Evolutionary conservation across 371 early-diverging fungal genomes (phyloP).

Genomic region (Mortierella sp.): DNA sequence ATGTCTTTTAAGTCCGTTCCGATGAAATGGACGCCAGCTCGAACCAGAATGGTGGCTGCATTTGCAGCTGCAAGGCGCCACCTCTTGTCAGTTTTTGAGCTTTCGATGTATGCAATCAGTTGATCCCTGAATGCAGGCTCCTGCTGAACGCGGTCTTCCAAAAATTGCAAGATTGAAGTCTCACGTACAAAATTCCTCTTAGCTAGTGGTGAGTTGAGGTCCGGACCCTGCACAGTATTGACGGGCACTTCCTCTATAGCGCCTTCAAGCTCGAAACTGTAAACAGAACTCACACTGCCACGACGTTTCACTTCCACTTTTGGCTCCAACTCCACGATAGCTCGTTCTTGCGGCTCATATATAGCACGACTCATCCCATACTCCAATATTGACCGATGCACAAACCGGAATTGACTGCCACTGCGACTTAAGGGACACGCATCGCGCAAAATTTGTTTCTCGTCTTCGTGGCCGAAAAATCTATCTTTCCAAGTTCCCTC

Average conservation of each 20-base stretch:
- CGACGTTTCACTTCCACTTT: not conserved
- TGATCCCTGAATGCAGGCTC: not conserved
- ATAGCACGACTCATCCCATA: not conserved
- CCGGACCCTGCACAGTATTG: not conserved
- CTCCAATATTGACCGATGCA: not conserved
- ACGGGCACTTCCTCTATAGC: not conserved
- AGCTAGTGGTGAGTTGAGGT: not conserved
- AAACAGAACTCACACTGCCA: not conserved
- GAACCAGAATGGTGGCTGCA: slow-evolving; percentile 12
- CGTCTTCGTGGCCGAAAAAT: not conserved
- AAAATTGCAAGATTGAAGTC: not conserved
- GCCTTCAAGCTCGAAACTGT: not conserved
- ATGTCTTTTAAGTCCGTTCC: slow-evolving; percentile 4
- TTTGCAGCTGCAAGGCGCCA: not conserved
- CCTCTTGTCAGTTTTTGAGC: not conserved
- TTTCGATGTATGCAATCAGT: not conserved
- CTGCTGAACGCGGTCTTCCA: slow-evolving; percentile 1
- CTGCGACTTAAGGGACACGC: not conserved
- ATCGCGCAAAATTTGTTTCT: not conserved
- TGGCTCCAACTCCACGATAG: too few species aligned
- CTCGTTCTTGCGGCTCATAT: not conserved
- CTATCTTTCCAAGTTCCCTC: not conserved
- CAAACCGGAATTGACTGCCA: slow-evolving; percentile 3
- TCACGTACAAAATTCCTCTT: not conserved
- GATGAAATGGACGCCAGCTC: slow-evolving; percentile 5